These are phyloP conservation scores for Ascochyta viciae-villosae DNA, from an alignment of 2,329 filamentous ascomycete species.

Conservation along the genomic window DNA sequence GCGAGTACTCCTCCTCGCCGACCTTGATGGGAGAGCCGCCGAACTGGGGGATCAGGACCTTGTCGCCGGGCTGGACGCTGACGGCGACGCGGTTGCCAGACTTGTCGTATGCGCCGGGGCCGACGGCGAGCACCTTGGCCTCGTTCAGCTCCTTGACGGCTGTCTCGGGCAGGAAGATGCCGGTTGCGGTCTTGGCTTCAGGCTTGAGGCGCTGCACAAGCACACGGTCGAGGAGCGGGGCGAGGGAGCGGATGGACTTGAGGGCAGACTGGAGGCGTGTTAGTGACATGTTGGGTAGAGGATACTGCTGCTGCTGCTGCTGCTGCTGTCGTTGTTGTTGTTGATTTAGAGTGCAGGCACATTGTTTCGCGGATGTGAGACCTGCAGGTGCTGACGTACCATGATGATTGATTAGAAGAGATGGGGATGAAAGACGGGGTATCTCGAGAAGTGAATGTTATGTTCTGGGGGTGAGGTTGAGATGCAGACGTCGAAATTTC, in stretches of 20 bases:
- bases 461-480: constrained; percentile 17
- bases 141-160: constrained; percentile 98
- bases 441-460: constrained; percentile 21
- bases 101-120: constrained; percentile 85
- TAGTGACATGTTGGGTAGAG: neutral
- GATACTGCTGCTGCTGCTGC: neutral
- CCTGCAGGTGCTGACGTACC: constrained; percentile 20
- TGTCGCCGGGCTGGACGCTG: constrained; percentile 84
- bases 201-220: constrained; percentile 98
- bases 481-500: constrained; percentile 20
- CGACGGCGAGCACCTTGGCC: constrained; percentile 93
- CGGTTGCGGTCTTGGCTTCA: constrained; percentile 92
- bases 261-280: constrained; percentile 62
- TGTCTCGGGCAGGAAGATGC: constrained; percentile 97
- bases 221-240: constrained; percentile 95
- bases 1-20: constrained; percentile 92
- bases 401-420: constrained; percentile 22
- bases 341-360: neutral
- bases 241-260: constrained; percentile 94
- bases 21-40: constrained; percentile 96
- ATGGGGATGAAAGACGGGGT: constrained; percentile 19
- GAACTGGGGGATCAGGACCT: constrained; percentile 95
- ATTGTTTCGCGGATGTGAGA: neutral
- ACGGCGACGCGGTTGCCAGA: constrained; percentile 87
- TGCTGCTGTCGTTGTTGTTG: neutral